These are phyloP conservation scores for Ogataea hybrid DNA, from an alignment of 1,139 yeast species.

Conservation along the genomic window DNA sequence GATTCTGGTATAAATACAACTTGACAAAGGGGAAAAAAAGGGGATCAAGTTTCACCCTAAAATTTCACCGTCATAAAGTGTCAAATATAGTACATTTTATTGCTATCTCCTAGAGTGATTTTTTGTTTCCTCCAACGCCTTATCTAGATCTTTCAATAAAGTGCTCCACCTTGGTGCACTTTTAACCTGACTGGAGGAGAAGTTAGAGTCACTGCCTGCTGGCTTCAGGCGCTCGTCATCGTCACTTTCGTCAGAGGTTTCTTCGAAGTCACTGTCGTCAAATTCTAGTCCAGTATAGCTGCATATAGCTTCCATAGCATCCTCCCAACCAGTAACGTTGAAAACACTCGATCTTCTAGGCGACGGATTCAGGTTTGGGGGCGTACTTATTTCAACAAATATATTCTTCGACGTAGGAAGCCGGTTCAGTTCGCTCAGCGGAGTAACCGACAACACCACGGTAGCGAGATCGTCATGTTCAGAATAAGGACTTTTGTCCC, in stretches of 20 bases:
- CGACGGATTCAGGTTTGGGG: constrained; percentile 10
- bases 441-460: constrained; percentile 26
- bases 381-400: constrained; percentile 28
- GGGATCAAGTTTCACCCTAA: constrained; percentile 1
- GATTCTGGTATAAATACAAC: neutral
- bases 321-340: constrained; percentile 32
- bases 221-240: constrained; percentile 11
- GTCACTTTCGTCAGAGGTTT: constrained; percentile 21
- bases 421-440: constrained; percentile 16
- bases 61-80: no score
- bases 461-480: constrained; percentile 18
- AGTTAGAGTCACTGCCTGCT: neutral
- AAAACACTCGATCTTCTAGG: constrained; percentile 15
- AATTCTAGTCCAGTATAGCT: constrained; percentile 30
- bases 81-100: no score
- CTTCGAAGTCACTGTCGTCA: constrained; percentile 33
- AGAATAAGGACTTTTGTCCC: neutral
- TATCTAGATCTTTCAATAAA: constrained; percentile 17
- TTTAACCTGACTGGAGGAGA: neutral
- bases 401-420: constrained; percentile 22
- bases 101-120: neutral
- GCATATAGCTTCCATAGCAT: constrained; percentile 35
- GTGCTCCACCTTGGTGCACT: constrained; percentile 16
- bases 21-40: neutral
- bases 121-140: constrained; percentile 18